Conservation (phyloP, 768 basidiomycete genomes). For the Termitomyces sp. region DNA sequence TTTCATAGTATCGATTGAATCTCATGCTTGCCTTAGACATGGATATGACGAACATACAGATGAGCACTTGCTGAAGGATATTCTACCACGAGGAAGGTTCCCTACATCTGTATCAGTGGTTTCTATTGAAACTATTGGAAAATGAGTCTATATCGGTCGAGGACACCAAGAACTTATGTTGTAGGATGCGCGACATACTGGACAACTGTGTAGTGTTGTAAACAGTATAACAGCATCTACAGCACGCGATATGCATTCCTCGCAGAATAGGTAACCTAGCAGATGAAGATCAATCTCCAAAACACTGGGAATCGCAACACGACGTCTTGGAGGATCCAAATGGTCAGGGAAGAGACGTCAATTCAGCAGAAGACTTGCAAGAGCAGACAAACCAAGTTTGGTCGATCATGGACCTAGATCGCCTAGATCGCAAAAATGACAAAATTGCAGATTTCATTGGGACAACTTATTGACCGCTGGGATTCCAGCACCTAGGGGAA, state of each 20-base stretch:
- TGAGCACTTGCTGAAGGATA: neutral
- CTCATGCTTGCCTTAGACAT: neutral
- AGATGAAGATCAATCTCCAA: neutral
- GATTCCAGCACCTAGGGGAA: too few relatives aligned
- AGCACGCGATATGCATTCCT: conserved; percentile 47
- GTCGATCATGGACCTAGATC: too few relatives aligned
- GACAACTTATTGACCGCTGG: too few relatives aligned
- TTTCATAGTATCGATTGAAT: neutral
- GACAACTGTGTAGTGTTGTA: conserved; percentile 47
- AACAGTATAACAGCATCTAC: conserved; percentile 43
- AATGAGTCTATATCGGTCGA: too few relatives aligned
- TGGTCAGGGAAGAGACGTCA: too few relatives aligned
- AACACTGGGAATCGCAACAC: neutral
- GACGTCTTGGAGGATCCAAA: too few relatives aligned
- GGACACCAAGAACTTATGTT: conserved; percentile 38
- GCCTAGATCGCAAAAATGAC: too few relatives aligned
- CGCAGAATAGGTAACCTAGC: conserved; percentile 63
- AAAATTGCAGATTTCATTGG: too few relatives aligned
- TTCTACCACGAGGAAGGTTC: neutral
- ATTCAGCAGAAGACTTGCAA: too few relatives aligned
- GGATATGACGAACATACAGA: neutral
- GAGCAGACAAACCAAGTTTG: too few relatives aligned
- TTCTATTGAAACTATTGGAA: too few relatives aligned
- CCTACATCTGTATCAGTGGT: too few relatives aligned
- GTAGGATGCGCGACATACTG: conserved; percentile 51